phyloP scores from a whole-genome alignment of 441 rosid genomes.

The Euphorbia celastroides region DNA sequence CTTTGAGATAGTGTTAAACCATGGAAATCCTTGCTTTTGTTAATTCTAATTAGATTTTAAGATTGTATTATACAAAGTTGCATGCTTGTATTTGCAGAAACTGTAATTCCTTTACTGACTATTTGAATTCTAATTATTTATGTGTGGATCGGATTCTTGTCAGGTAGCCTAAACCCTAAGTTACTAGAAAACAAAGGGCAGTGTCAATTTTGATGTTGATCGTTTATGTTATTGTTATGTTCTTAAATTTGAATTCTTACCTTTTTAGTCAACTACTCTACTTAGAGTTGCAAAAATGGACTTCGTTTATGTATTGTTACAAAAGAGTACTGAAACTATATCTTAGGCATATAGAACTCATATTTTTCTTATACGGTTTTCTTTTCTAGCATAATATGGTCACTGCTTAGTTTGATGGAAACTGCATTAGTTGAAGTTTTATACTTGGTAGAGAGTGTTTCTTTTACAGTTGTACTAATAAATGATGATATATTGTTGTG shows the following conservation, averaged over 20 bases:
- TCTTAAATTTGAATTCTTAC: too few relatives aligned
- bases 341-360: background rate
- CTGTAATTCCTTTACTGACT: background rate
- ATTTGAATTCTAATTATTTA: background rate
- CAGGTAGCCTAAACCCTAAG: background rate
- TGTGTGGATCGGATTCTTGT: background rate
- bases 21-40: background rate
- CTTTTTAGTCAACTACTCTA: too few relatives aligned
- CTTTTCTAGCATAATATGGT: background rate
- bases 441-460: background rate
- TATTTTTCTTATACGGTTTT: background rate
- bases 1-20: background rate
- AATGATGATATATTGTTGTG: slow-evolving; percentile 6
- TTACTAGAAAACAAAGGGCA: background rate
- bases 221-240: too few relatives aligned
- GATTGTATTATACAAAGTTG: background rate
- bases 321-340: background rate
- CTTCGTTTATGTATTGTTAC: background rate
- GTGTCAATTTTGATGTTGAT: too few relatives aligned
- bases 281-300: background rate
- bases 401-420: background rate
- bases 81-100: background rate
- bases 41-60: background rate
- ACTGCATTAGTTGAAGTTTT: background rate
- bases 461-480: background rate